Conservation (phyloP, 2,329 filamentous ascomycete species). For the Sporothrix curviconia region DNA sequence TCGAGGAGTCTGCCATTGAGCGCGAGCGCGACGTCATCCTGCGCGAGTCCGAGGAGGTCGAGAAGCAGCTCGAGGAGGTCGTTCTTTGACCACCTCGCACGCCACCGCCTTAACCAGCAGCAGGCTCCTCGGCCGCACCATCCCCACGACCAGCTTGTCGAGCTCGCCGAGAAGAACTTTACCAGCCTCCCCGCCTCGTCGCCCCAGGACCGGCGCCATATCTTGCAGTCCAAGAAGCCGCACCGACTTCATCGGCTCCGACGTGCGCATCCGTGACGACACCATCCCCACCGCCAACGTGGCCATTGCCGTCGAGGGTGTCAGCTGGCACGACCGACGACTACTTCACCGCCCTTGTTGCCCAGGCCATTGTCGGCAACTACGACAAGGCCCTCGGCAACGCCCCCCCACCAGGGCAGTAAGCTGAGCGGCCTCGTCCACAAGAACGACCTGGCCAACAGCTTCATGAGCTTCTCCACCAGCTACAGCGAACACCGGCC, state of each 20-base stretch:
- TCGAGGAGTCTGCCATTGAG: slow-evolving; percentile 87
- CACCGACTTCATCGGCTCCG: slow-evolving; percentile 94
- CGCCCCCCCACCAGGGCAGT: slow-evolving; percentile 93
- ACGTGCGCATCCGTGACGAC: slow-evolving; percentile 92
- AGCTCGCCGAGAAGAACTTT: slow-evolving; percentile 96
- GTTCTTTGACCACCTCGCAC: slow-evolving; percentile 98
- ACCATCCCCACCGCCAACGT: slow-evolving; percentile 95
- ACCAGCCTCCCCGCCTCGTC: slow-evolving; percentile 67
- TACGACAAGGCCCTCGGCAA: slow-evolving; percentile 99
- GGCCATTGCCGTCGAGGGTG: slow-evolving; percentile 96
- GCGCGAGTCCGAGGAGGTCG: slow-evolving; percentile 97
- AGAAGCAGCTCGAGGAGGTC: slow-evolving; percentile 99
- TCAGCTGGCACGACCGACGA: slow-evolving; percentile 99
- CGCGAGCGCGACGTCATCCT: slow-evolving; percentile 98
- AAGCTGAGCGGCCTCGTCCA: slow-evolving; percentile 94
- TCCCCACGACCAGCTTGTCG: slow-evolving; percentile 88
- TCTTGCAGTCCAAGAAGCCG: slow-evolving; percentile 72
- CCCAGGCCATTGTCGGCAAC: slow-evolving; percentile 98
- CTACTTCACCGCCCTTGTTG: slow-evolving; percentile 96
- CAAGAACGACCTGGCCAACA: slow-evolving; percentile 93
- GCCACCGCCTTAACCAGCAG: slow-evolving; percentile 94
- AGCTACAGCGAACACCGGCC: slow-evolving; percentile 99
- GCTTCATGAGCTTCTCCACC: slow-evolving; percentile 99
- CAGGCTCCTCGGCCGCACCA: slow-evolving; percentile 96
- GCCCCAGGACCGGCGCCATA: slow-evolving; percentile 68